Conservation (phyloP, 2,329 filamentous ascomycete species). For the Fusarium brevicatenulatum region DNA sequence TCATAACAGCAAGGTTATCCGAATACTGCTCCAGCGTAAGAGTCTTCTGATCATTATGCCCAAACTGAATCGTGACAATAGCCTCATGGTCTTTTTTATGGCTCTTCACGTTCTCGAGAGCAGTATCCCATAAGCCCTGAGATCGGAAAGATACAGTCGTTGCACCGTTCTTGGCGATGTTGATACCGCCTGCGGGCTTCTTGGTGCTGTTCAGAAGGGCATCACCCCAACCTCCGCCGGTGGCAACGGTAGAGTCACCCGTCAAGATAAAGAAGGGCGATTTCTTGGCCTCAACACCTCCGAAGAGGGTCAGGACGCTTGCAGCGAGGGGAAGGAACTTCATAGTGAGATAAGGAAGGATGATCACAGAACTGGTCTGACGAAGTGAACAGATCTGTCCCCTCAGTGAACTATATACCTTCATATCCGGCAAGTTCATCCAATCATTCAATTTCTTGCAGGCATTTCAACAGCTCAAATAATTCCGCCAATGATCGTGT, state of each 20-base stretch:
- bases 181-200: not conserved
- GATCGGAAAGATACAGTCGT: constrained; percentile 17
- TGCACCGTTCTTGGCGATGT: constrained; percentile 15
- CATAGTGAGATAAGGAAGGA: not conserved
- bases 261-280: constrained; percentile 17
- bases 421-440: not conserved
- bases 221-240: constrained; percentile 1
- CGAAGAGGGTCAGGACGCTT: not conserved
- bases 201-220: constrained; percentile 3
- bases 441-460: not conserved
- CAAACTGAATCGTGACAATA: constrained; percentile 17
- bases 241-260: constrained; percentile 17
- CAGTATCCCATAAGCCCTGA: not conserved
- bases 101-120: not conserved
- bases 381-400: not conserved
- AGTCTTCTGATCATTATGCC: constrained; percentile 16
- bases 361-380: not conserved
- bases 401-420: not conserved
- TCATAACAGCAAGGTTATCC: constrained; percentile 2
- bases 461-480: fast-evolving
- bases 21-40: constrained; percentile 19
- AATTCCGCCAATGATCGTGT: not conserved
- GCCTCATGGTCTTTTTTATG: not conserved
- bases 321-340: not conserved
- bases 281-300: not conserved